phyloP scores from a whole-genome alignment of 2,329 filamentous ascomycete species.

The Colletotrichum lupini region DNA sequence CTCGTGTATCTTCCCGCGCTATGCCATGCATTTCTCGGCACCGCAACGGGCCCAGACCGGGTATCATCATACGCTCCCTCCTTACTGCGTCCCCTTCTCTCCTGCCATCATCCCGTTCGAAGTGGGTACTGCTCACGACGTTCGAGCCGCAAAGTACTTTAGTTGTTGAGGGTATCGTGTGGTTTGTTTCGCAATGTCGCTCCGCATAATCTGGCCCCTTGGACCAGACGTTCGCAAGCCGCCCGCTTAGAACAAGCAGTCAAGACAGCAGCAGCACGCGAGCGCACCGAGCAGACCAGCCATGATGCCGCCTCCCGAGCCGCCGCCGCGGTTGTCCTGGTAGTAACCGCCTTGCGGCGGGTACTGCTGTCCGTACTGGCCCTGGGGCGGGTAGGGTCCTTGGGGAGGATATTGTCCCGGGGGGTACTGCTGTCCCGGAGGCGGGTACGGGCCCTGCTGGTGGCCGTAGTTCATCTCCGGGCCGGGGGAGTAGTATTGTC shows the following conservation, averaged over 20 bases:
- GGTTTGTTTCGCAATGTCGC: background rate
- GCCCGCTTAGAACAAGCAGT: constrained; percentile 61
- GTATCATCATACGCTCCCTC: background rate
- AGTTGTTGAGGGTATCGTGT: constrained; percentile 21
- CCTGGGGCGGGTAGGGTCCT: constrained; percentile 36
- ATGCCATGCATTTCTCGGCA: background rate
- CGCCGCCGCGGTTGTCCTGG: constrained; percentile 44
- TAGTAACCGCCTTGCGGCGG: constrained; percentile 43
- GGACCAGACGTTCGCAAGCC: background rate
- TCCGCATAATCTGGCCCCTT: background rate
- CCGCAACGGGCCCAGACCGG: background rate
- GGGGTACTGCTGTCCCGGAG: constrained; percentile 46
- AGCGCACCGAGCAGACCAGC: constrained; percentile 61
- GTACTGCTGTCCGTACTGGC: constrained; percentile 37
- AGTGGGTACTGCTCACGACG: background rate
- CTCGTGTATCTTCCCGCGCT: background rate
- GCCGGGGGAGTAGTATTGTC: constrained; percentile 49
- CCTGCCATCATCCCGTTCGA: background rate
- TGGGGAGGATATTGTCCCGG: constrained; percentile 41
- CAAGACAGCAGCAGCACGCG: constrained; percentile 70
- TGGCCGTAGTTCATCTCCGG: constrained; percentile 58
- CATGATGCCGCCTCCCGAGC: constrained; percentile 48
- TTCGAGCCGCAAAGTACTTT: background rate
- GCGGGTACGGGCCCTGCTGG: constrained; percentile 40
- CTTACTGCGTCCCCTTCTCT: background rate